These are phyloP conservation scores for Alternaria brassicicola DNA, from an alignment of 2,329 filamentous ascomycete species.

Conservation along the genomic window DNA sequence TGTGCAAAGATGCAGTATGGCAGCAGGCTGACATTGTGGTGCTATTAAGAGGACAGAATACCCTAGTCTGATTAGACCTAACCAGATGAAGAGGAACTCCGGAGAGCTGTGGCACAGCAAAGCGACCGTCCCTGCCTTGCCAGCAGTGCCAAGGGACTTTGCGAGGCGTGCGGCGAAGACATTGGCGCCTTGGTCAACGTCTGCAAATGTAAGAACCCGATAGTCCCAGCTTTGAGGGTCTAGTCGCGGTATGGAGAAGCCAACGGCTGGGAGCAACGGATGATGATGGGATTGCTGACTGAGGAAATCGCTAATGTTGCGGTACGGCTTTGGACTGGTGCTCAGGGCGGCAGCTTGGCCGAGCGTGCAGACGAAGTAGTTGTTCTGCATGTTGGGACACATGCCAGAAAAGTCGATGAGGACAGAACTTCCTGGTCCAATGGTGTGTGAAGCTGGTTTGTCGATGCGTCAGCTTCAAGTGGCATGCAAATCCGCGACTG, in stretches of 20 bases:
- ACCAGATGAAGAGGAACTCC: conserved; percentile 65
- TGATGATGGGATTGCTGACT: conserved; percentile 53
- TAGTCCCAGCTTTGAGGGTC: conserved; percentile 31
- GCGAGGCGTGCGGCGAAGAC: conserved; percentile 45
- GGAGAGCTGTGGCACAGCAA: conserved; percentile 63
- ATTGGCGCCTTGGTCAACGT: conserved; percentile 44
- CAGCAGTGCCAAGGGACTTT: conserved; percentile 18
- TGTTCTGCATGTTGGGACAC: conserved; percentile 40
- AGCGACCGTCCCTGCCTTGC: conserved; percentile 51
- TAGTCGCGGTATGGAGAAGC: conserved; percentile 52
- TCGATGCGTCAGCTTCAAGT: not conserved
- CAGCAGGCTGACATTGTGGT: conserved; percentile 54
- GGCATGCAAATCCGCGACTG: not conserved
- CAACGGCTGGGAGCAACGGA: conserved; percentile 56
- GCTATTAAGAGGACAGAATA: conserved; percentile 64
- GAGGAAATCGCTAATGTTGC: conserved; percentile 59
- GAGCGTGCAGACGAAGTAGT: conserved; percentile 67
- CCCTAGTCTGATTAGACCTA: conserved; percentile 64
- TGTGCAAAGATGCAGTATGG: conserved; percentile 61
- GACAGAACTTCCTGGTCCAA: not conserved
- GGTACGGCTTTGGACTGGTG: conserved; percentile 45
- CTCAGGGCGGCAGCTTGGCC: conserved; percentile 58
- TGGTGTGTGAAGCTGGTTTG: not conserved
- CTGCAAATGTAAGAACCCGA: conserved; percentile 46
- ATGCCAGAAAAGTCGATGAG: not conserved